A percentile compares a stretch with the other conserved stretches of the same genome.
phyloP scores from a whole-genome alignment of 1,139 yeast genomes.

The Tardiomyces blankii region DNA sequence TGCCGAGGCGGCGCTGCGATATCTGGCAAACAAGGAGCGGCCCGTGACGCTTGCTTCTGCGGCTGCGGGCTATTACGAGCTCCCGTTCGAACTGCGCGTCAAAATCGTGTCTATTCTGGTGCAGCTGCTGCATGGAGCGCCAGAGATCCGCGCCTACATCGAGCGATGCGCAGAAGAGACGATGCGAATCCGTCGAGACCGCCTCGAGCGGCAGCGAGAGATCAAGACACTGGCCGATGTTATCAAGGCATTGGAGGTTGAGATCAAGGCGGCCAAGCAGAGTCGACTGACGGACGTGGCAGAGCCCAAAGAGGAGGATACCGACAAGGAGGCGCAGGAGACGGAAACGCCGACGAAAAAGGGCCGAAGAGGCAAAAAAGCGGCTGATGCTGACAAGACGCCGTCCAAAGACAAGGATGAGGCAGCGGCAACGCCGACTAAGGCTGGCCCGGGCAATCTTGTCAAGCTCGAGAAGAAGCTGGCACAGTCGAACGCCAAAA shows the following conservation, averaged over 20 bases:
- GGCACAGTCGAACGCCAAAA: conserved; percentile 4
- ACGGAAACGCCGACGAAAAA: background rate
- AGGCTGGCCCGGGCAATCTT: background rate
- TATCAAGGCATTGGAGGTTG: conserved; percentile 32
- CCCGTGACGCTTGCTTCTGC: conserved; percentile 42
- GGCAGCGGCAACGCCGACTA: background rate
- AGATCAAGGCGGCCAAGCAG: conserved; percentile 9
- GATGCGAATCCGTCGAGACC: conserved; percentile 50
- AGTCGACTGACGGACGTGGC: conserved; percentile 25
- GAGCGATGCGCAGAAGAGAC: conserved; percentile 62
- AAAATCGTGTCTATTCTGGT: conserved; percentile 45
- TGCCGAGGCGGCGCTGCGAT: conserved; percentile 37
- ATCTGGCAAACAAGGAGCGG: conserved; percentile 46
- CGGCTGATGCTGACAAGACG: background rate
- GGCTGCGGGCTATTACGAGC: conserved; percentile 37
- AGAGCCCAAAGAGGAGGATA: conserved; percentile 8
- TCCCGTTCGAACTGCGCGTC: conserved; percentile 42
- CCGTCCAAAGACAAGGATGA: background rate
- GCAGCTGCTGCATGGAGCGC: conserved; percentile 46
- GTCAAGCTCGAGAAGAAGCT: conserved; percentile 1
- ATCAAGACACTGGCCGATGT: conserved; percentile 38
- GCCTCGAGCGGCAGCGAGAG: conserved; percentile 58
- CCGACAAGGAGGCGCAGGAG: background rate
- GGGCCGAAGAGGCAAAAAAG: background rate
- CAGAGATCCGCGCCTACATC: conserved; percentile 48